A percentile compares a stretch with the other conserved stretches of the same genome.
These are phyloP conservation scores for Lagenaria siceraria DNA, from an alignment of 306 rosid species.

Conservation along the genomic window DNA sequence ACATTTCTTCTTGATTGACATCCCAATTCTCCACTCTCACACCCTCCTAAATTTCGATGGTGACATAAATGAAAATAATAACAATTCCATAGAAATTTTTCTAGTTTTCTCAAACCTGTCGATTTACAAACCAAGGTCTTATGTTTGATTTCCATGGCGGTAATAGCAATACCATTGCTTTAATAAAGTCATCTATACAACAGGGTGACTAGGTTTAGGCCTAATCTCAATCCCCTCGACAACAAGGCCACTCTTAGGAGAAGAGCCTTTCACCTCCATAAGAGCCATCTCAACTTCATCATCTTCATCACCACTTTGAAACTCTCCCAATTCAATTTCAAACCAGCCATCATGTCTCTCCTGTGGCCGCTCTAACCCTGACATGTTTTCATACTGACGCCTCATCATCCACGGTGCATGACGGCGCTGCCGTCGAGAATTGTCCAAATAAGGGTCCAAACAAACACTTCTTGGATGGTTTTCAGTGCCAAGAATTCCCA, in stretches of 20 bases:
- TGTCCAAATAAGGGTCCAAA: not conserved
- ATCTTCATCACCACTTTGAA: not conserved
- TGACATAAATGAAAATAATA: no score
- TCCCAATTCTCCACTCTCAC: no score
- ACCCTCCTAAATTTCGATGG: no score
- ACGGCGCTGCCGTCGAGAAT: not conserved
- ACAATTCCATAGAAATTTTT: no score
- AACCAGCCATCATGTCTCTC: slow-evolving; percentile 9
- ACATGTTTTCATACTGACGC: not conserved
- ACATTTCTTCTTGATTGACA: no score
- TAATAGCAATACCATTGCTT: no score
- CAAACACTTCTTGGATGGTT: not conserved
- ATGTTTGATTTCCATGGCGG: no score
- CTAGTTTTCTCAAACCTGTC: no score
- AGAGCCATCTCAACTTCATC: slow-evolving; percentile 11
- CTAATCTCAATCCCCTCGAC: slow-evolving; percentile 11
- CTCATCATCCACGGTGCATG: not conserved
- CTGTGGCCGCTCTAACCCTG: not conserved
- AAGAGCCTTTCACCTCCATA: not conserved
- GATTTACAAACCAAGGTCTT: no score
- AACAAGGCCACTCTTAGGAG: not conserved
- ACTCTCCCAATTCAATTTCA: slow-evolving; percentile 12
- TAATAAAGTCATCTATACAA: no score
- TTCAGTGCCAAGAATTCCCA: not conserved
- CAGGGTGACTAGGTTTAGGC: not conserved